Evolutionary conservation across 768 basidiomycete species (phyloP).

Genomic region (Pseudohyphozyma bogoriensis): DNA sequence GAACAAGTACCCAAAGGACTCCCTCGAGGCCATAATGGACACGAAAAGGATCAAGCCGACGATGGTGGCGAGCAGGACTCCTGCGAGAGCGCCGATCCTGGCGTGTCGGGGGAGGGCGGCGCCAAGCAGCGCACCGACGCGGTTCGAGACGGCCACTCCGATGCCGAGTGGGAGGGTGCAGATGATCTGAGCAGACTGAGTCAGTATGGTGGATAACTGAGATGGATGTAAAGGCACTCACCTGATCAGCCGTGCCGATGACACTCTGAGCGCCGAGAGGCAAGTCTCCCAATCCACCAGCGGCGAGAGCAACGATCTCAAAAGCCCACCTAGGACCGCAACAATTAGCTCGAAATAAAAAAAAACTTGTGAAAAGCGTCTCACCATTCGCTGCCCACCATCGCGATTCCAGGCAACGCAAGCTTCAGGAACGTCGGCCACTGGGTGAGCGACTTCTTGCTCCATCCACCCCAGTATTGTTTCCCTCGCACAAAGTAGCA

Average conservation of each 20-base stretch:
- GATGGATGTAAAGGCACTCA: background rate
- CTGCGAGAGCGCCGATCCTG: slow-evolving; percentile 52
- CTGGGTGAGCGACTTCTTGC: background rate
- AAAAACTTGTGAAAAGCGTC: slow-evolving; percentile 14
- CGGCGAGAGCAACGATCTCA: slow-evolving; percentile 69
- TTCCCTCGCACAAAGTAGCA: slow-evolving; percentile 56
- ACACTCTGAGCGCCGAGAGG: slow-evolving; percentile 65
- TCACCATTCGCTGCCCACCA: slow-evolving; percentile 73
- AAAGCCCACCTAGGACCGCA: slow-evolving; percentile 56
- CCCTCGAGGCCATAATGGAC: slow-evolving; percentile 48
- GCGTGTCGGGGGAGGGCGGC: slow-evolving; percentile 48
- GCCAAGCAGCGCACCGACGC: slow-evolving; percentile 65
- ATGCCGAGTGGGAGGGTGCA: slow-evolving; percentile 69
- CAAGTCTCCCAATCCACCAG: slow-evolving; percentile 57
- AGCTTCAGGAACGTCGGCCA: slow-evolving; percentile 48
- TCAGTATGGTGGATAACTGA: background rate
- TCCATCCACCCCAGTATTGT: slow-evolving; percentile 43
- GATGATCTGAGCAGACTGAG: slow-evolving; percentile 46
- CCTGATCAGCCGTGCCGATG: slow-evolving; percentile 64
- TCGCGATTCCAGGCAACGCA: slow-evolving; percentile 65
- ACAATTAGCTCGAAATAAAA: no score
- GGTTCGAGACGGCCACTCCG: slow-evolving; percentile 59
- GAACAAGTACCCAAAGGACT: slow-evolving; percentile 60
- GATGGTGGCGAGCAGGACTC: slow-evolving; percentile 55
- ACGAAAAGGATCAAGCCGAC: slow-evolving; percentile 54